A percentile compares a stretch with the other conserved stretches of the same genome.
These are phyloP conservation scores for Russula sp. DNA, from an alignment of 768 basidiomycete genomes.

Conservation along the genomic window DNA sequence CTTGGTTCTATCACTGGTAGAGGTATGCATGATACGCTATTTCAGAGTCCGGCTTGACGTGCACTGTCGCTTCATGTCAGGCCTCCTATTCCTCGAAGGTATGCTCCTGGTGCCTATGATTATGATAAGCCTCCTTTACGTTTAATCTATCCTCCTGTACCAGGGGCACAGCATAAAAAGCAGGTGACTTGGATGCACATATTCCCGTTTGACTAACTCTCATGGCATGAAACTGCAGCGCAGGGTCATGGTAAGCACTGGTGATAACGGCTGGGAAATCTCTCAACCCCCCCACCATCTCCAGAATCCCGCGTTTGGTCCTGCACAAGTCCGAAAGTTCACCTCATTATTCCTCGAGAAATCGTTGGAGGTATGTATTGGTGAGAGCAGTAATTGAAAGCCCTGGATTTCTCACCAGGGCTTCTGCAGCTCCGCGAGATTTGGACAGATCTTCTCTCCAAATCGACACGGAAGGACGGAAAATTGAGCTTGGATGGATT, in stretches of 20 bases:
- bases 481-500: conserved; percentile 12
- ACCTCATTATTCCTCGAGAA: conserved; percentile 22
- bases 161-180: conserved; percentile 11
- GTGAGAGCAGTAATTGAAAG: too few species aligned
- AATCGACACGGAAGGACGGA: conserved; percentile 13
- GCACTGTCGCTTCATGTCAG: neutral
- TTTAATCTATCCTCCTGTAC: neutral
- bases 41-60: neutral
- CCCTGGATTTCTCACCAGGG: neutral
- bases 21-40: conserved; percentile 4
- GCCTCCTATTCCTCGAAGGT: conserved; percentile 19
- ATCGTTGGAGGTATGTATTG: conserved; percentile 20
- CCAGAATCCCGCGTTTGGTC: conserved; percentile 26
- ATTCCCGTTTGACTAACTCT: neutral
- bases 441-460: conserved; percentile 20
- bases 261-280: neutral
- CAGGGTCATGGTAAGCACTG: conserved; percentile 6
- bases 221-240: neutral
- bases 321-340: conserved; percentile 23
- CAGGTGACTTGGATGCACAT: neutral
- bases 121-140: too few species aligned
- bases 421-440: conserved; percentile 27
- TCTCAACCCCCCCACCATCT: neutral
- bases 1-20: conserved; percentile 17
- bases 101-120: neutral